Evolutionary conservation across 1,284 basidiomycete genomes (phyloP).

Genomic region (Leccinum huronense): DNA sequence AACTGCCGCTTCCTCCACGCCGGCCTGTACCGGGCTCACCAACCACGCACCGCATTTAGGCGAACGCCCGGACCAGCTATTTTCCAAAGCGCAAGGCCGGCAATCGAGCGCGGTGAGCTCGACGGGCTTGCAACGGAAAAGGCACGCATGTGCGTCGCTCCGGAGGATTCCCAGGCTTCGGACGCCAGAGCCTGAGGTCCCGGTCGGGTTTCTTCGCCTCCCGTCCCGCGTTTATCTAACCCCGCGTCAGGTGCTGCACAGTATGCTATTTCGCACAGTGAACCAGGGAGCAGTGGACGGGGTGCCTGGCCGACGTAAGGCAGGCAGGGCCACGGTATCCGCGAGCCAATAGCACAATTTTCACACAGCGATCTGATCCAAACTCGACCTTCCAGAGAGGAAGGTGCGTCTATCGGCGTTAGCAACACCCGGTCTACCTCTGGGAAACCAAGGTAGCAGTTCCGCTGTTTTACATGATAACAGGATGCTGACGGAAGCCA

Average conservation of each 20-base stretch:
- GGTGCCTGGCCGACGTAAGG: not conserved
- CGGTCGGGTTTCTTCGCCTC: not conserved
- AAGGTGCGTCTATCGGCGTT: not conserved
- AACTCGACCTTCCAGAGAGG: not conserved
- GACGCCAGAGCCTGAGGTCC: not conserved
- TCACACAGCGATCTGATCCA: conserved; percentile 1
- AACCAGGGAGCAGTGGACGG: not conserved
- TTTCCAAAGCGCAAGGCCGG: not conserved
- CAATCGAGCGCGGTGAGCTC: not conserved
- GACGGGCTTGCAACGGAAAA: not conserved
- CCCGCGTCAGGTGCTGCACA: not conserved
- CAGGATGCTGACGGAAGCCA: conserved; percentile 6
- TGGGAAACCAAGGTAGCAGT: conserved; percentile 7
- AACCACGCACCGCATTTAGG: conserved; percentile 4
- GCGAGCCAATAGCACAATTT: not conserved
- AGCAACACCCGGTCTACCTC: not conserved
- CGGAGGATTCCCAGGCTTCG: not conserved
- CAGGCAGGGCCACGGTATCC: not conserved
- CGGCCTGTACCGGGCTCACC: too few species aligned
- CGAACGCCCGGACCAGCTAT: not conserved
- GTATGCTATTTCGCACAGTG: not conserved
- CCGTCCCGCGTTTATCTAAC: not conserved
- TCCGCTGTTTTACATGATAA: not conserved
- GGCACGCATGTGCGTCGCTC: not conserved
- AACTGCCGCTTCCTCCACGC: too few species aligned